Conservation (phyloP, 2,329 filamentous ascomycete species). For the Epichloe bromicola region DNA sequence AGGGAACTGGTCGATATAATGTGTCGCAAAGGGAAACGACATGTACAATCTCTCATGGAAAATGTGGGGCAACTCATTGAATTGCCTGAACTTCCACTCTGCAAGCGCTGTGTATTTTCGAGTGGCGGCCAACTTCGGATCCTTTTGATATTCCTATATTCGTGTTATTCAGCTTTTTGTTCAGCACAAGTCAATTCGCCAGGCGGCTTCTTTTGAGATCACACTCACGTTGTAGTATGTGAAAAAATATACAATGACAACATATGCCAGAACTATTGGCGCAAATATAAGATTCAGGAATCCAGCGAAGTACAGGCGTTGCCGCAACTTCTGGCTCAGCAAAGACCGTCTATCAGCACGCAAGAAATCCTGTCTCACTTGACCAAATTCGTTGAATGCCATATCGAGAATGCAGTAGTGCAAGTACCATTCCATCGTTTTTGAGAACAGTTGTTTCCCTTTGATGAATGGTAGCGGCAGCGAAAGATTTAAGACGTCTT, state of each 20-base stretch:
- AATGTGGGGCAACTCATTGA: conserved; percentile 89
- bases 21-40: conserved; percentile 84
- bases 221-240: conserved; percentile 74
- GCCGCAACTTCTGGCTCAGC: conserved; percentile 64
- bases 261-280: conserved; percentile 76
- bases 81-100: conserved; percentile 97
- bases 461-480: conserved; percentile 74
- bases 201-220: not conserved
- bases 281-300: conserved; percentile 77
- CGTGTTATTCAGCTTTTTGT: not conserved
- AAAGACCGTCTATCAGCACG: conserved; percentile 68
- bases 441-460: conserved; percentile 71
- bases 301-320: conserved; percentile 70
- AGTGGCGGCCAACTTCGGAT: conserved; percentile 68
- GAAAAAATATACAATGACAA: conserved; percentile 82
- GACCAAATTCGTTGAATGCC: conserved; percentile 80
- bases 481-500: conserved; percentile 80
- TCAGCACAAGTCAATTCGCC: not conserved
- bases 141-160: conserved; percentile 78
- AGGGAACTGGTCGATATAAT: conserved; percentile 91
- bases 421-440: conserved; percentile 83
- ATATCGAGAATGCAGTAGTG: conserved; percentile 85
- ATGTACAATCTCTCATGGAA: conserved; percentile 85
- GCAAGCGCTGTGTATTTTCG: conserved; percentile 86
- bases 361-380: conserved; percentile 75